Conservation (phyloP, 1,284 basidiomycete genomes). For the Porogramme epimiltina region DNA sequence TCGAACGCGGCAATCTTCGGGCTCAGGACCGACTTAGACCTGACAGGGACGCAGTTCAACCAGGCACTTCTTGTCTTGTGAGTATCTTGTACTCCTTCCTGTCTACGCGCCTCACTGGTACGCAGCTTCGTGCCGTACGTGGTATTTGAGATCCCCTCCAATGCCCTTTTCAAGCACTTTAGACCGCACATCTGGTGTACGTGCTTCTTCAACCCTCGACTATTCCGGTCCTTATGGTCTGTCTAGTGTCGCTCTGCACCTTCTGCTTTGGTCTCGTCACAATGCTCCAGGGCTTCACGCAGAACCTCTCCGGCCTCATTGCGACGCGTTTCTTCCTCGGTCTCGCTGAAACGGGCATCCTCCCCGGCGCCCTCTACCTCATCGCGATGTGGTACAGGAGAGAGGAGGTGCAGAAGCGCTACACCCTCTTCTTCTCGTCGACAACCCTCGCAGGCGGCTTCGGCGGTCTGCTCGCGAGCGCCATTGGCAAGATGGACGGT, state of each 20-base stretch:
- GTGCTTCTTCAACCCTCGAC: too few species aligned
- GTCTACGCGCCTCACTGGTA: background rate
- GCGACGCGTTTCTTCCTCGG: conserved; percentile 43
- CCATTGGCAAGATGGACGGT: conserved; percentile 39
- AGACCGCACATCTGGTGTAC: conserved; percentile 34
- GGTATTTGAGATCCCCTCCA: conserved; percentile 36
- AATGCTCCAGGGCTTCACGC: conserved; percentile 35
- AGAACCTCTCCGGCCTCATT: conserved; percentile 37
- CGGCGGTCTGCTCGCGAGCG: conserved; percentile 37
- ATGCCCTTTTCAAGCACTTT: conserved; percentile 33
- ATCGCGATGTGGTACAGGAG: conserved; percentile 41
- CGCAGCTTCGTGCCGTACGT: conserved; percentile 34
- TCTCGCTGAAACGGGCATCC: conserved; percentile 32
- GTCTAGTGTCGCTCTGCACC: conserved; percentile 33
- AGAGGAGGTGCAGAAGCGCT: conserved; percentile 38
- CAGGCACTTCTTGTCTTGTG: conserved; percentile 35
- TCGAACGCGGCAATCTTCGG: conserved; percentile 34
- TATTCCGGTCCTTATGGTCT: background rate
- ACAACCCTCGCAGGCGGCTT: conserved; percentile 36
- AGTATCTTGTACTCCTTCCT: conserved; percentile 1
- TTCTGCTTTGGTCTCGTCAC: conserved; percentile 38
- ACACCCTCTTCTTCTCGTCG: conserved; percentile 38
- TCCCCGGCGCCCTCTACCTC: conserved; percentile 37
- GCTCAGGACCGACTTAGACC: conserved; percentile 29
- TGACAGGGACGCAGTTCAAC: conserved; percentile 32